phyloP scores from a whole-genome alignment of 1,284 basidiomycete genomes.

The Rhodotorula sp. region DNA sequence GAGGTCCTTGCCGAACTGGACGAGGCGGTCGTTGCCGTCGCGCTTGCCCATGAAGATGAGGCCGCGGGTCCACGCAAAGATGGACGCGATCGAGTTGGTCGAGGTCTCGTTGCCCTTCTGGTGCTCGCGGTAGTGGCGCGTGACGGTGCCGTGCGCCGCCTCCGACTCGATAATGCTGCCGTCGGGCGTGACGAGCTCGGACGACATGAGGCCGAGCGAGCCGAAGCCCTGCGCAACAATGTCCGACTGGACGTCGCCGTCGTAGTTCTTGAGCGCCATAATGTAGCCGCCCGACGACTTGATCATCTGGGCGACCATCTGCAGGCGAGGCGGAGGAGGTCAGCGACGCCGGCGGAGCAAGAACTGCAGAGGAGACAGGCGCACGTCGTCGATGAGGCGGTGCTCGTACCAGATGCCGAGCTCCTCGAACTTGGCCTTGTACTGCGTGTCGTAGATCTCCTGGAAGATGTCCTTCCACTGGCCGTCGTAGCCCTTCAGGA shows the following conservation, averaged over 20 bases:
- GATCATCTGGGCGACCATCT: conserved; percentile 97
- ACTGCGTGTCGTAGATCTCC: conserved; percentile 57
- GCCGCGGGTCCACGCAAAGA: conserved; percentile 98
- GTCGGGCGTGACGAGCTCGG: conserved; percentile 93
- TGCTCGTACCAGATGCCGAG: conserved; percentile 95
- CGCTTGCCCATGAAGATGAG: conserved; percentile 77
- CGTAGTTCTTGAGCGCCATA: conserved; percentile 78
- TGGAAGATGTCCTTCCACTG: conserved; percentile 93
- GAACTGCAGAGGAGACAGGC: background rate
- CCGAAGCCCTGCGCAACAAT: conserved; percentile 72
- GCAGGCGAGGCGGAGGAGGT: conserved; percentile 58
- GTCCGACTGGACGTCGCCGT: conserved; percentile 63
- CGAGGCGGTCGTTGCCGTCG: conserved; percentile 76
- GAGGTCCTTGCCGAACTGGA: conserved; percentile 74
- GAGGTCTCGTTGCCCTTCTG: conserved; percentile 91
- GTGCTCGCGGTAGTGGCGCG: conserved; percentile 90
- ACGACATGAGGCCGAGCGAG: conserved; percentile 96
- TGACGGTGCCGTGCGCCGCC: conserved; percentile 62
- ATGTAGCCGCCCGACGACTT: conserved; percentile 96
- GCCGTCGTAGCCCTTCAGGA: conserved; percentile 94
- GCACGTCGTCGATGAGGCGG: conserved; percentile 62
- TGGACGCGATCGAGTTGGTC: conserved; percentile 97
- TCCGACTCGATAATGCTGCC: conserved; percentile 88
- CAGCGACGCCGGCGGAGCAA: conserved; percentile 43
- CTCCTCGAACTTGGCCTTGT: conserved; percentile 78